These are phyloP conservation scores for Malassezia japonica DNA, from an alignment of 1,284 basidiomycete species.

Conservation along the genomic window DNA sequence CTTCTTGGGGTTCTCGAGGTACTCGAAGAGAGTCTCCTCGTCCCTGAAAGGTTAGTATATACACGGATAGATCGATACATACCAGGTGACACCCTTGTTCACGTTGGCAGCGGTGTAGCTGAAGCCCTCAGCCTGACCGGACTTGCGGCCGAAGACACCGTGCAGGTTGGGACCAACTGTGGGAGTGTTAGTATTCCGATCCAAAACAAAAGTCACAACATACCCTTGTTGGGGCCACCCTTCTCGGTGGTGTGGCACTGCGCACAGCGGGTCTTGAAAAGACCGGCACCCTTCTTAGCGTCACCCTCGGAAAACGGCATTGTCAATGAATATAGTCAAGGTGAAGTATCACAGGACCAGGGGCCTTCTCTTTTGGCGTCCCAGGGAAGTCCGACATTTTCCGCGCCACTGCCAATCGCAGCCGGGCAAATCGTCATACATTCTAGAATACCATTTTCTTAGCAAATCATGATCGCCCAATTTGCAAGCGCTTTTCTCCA, in stretches of 20 bases:
- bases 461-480: not conserved
- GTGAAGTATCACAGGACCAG: no score
- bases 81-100: conserved; percentile 85
- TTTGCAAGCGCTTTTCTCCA: no score
- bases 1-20: conserved; percentile 87
- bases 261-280: conserved; percentile 71
- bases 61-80: no score
- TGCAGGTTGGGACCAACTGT: conserved; percentile 86
- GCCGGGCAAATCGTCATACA: conserved; percentile 1
- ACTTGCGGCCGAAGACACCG: conserved; percentile 77
- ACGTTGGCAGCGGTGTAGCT: conserved; percentile 92
- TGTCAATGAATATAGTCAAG: no score
- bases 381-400: conserved; percentile 8
- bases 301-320: conserved; percentile 40
- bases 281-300: conserved; percentile 39
- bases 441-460: not conserved
- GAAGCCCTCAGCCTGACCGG: conserved; percentile 76
- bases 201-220: conserved; percentile 14
- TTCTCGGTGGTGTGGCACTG: conserved; percentile 88
- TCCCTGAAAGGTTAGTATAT: no score
- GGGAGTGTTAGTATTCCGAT: conserved; percentile 6
- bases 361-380: no score
- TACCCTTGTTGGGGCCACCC: conserved; percentile 66
- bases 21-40: conserved; percentile 80
- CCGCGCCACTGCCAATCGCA: conserved; percentile 3